Conservation (phyloP, 768 basidiomycete genomes). For the Scleroderma citrinum region DNA sequence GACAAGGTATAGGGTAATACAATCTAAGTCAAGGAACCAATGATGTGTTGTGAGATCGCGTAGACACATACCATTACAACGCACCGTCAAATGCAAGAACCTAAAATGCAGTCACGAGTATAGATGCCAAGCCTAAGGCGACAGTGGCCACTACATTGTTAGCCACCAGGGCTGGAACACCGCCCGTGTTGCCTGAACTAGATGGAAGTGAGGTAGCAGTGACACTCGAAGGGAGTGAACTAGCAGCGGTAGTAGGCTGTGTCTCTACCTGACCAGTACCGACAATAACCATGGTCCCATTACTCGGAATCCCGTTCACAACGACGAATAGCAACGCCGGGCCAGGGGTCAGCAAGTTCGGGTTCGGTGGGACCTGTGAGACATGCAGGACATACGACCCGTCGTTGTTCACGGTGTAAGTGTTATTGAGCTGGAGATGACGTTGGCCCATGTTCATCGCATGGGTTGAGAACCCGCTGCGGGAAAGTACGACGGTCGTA, state of each 20-base stretch:
- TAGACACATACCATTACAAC: too few relatives aligned
- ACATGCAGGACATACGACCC: slow-evolving; percentile 76
- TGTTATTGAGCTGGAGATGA: slow-evolving; percentile 73
- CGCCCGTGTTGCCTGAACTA: neutral
- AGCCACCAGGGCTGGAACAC: neutral
- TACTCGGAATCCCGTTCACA: slow-evolving; percentile 79
- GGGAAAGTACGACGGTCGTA: slow-evolving; percentile 69
- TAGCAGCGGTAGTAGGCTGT: slow-evolving; percentile 48
- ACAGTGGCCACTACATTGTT: neutral
- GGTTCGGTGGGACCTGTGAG: slow-evolving; percentile 75
- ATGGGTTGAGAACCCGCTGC: slow-evolving; percentile 83
- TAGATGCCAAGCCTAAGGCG: neutral
- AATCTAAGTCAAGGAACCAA: neutral
- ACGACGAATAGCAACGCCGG: slow-evolving; percentile 81
- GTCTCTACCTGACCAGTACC: slow-evolving; percentile 74
- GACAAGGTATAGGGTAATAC: neutral
- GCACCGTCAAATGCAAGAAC: neutral
- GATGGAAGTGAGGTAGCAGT: slow-evolving; percentile 19
- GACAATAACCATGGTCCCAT: slow-evolving; percentile 69
- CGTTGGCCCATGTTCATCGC: slow-evolving; percentile 89
- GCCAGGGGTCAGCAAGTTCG: slow-evolving; percentile 85
- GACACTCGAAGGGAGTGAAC: slow-evolving; percentile 35
- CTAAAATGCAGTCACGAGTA: neutral
- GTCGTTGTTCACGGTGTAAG: slow-evolving; percentile 75
- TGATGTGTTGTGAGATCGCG: too few relatives aligned